Evolutionary conservation across 306 rosid genomes (phyloP).

Genomic region (Sicyos baderoa): DNA sequence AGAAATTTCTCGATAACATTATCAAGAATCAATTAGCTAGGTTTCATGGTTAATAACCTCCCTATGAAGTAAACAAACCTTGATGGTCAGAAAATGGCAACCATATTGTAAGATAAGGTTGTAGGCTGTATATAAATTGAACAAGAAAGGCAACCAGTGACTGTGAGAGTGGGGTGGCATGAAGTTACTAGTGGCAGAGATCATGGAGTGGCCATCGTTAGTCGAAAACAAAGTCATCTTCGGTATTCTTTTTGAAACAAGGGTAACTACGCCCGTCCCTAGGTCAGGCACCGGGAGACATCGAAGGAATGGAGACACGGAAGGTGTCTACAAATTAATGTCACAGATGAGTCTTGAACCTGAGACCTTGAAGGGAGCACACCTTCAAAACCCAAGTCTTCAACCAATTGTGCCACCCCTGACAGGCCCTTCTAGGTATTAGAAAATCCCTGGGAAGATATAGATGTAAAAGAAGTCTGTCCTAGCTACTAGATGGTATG

Average conservation of each 20-base stretch:
- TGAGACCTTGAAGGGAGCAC: no score
- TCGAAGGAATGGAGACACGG: no score
- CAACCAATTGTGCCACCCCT: background rate
- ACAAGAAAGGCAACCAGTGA: background rate
- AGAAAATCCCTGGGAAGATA: background rate
- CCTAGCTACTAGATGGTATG: background rate
- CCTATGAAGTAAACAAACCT: no score
- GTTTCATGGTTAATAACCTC: no score
- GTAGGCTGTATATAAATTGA: background rate
- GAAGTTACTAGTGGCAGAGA: background rate
- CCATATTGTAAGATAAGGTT: no score
- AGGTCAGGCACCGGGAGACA: no score
- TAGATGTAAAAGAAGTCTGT: background rate
- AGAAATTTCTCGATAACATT: background rate
- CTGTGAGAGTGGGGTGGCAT: background rate
- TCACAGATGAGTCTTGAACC: no score
- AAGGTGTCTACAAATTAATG: no score
- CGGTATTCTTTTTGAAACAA: no score
- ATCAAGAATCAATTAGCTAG: background rate
- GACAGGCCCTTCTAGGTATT: background rate
- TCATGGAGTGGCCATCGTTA: background rate
- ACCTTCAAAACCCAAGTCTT: no score
- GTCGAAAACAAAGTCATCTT: slow-evolving; percentile 4
- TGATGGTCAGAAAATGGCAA: no score
- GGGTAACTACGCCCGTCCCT: no score